Evolutionary conservation across 2,329 filamentous ascomycete genomes (phyloP).

Genomic region (Botrytis fabae): DNA sequence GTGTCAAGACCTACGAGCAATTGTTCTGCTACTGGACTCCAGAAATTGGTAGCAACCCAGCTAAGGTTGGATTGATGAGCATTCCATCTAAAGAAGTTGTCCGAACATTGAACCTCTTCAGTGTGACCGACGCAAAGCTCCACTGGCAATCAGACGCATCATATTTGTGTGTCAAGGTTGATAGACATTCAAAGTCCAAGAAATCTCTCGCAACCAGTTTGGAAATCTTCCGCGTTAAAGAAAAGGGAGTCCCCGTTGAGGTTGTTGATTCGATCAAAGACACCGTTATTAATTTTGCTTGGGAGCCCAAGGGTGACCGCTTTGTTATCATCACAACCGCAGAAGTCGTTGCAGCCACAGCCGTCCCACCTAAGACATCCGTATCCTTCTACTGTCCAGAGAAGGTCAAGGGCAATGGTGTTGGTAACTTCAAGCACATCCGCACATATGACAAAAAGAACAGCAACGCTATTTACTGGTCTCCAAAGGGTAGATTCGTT

Average conservation of each 20-base stretch:
- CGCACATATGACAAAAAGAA: conserved; percentile 98
- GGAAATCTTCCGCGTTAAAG: conserved; percentile 95
- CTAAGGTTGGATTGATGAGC: conserved; percentile 95
- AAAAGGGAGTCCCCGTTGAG: conserved; percentile 98
- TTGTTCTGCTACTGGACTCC: conserved; percentile 98
- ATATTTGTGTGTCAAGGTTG: conserved; percentile 98
- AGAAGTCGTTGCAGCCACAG: conserved; percentile 74
- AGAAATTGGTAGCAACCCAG: conserved; percentile 95
- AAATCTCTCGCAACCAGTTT: conserved; percentile 96
- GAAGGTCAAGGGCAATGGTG: conserved; percentile 76
- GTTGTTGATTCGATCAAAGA: conserved; percentile 98
- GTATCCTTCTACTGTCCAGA: conserved; percentile 97
- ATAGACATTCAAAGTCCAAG: conserved; percentile 98
- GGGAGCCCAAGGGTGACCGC: conserved; percentile 96
- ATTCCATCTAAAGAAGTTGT: conserved; percentile 93
- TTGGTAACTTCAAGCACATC: conserved; percentile 95
- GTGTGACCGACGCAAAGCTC: conserved; percentile 93
- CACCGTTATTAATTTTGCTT: conserved; percentile 98
- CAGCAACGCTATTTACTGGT: conserved; percentile 99
- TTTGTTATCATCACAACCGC: conserved; percentile 96
- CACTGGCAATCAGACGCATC: conserved; percentile 97
- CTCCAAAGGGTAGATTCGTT: conserved; percentile 90
- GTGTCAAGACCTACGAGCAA: conserved; percentile 90
- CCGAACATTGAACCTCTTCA: conserved; percentile 94
- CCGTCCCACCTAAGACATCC: conserved; percentile 88